Evolutionary conservation across 768 basidiomycete species (phyloP), one percentile per base, ranked within the genome.

Genomic region (Phanerochaete sordida): DNA sequence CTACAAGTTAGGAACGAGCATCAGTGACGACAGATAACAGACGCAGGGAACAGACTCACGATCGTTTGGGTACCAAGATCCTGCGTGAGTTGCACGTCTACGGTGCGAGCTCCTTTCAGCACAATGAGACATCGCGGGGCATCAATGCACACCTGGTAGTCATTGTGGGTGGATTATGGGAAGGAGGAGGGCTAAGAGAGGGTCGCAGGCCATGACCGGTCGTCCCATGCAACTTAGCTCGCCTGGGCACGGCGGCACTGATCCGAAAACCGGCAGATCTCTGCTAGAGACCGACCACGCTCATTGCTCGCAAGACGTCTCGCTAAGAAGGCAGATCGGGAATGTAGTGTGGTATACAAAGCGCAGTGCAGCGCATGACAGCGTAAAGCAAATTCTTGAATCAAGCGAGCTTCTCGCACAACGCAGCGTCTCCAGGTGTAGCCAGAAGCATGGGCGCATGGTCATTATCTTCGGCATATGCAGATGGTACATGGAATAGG

Each of bases 61-160:
- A 65, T 91, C 76, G 48, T 72, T 79, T 21, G 84, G 85, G 74
- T 98, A 98, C 96, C 96, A 98, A 60, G 85, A 87, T 37, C 88
- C 90, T 2, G 94, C 94, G 76, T 98, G 95, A 1, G 89, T 85
- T 1, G 94, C 90, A 50, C 73, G 69, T 73, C 91, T 62, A 27
- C 3, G 26, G 8, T 13, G 47, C 24, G n/a, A 48, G 47, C 16
- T 5, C 24, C 21, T 26, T 4, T 26, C 15, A 51, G 50, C n/a
- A 9, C 26, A 27, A 23, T 27, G 39, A 19, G 19, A 19, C 7
- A 9, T 9, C 39, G 48, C 28, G 23, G 24, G 12, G 1, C 7
- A 27, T 7, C 1, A 12, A 19, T 51, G 30, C n/a, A 33, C n/a
- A 51, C 50, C 50, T 28, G 23, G 33, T 16, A 16, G 30, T 16